Base-by-base conservation (phyloP, 192 early-diverging fungal species). In the Linnemannia exigua region DNA sequence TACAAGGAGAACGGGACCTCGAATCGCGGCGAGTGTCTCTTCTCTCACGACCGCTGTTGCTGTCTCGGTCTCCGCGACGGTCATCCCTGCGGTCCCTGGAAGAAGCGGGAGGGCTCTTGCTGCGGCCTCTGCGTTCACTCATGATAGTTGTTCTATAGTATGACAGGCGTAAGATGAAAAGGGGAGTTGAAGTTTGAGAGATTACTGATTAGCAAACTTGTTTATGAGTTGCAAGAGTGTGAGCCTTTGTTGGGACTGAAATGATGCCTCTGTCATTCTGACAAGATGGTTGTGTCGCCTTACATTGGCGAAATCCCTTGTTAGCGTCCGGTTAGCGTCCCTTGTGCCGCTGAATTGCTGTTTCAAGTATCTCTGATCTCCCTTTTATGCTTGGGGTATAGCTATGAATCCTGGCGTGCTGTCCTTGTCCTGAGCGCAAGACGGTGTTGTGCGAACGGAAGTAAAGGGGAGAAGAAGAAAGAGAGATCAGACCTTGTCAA, bases 1-100 rank as follows among this genome's bases (percentile, higher is more conserved):
- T 84, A 84, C 82, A 50, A 84, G 82, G 82, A 61, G 82, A 84
- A 36, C 81, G 61, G 3, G 82, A 84, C n/a, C 71, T 66, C 5
- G 76, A 83, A 25, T 76, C 70, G 22, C 76, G 75, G 41, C 75
- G 68, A 35, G 75, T 36, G 14, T 75, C 68, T 33, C 35, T 82
- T 51, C 36, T 67, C 22, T 80, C 72, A 1, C 35, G 25, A 50
- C 71, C n/a, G 22, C 4, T 8, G 28, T 46, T 66, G 25, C 61
- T 46, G 8, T 71, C 68, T 28, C 70, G 52, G 70, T 79, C 69
- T 5, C 69, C 44, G 50, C 37, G 50, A 15, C 70, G 36, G 31
- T 79, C 31, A 5, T 61, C 46, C 17, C 22, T 35, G 20, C 22
- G 58, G 50, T 41, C 38, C 19, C 46, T 46, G n/a, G 51, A 58